Conservation (phyloP, 441 rosid species). For the Jatropha multifida region DNA sequence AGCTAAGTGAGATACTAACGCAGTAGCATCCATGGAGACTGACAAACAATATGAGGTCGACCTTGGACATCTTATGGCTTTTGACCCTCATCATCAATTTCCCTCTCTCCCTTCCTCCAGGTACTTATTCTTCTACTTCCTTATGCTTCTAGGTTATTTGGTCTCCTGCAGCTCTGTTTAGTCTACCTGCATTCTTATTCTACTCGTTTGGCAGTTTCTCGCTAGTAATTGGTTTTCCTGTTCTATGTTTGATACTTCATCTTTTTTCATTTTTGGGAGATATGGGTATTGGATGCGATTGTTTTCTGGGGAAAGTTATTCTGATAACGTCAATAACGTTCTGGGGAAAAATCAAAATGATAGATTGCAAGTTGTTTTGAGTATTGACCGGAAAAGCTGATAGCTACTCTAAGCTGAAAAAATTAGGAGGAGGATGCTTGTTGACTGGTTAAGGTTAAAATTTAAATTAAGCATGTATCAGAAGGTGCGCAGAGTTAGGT, state of each 20-base stretch:
- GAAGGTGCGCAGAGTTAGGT: background rate
- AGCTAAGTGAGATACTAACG: background rate
- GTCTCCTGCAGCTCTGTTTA: background rate
- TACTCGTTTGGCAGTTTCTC: too few relatives aligned
- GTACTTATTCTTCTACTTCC: slow-evolving; percentile 27
- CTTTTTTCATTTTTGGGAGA: background rate
- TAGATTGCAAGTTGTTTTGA: background rate
- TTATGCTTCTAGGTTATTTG: background rate
- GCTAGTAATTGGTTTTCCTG: too few relatives aligned
- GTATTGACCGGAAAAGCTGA: too few relatives aligned
- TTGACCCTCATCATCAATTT: slow-evolving; percentile 51
- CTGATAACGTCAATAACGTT: too few relatives aligned
- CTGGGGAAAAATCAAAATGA: background rate
- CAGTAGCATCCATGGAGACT: slow-evolving; percentile 23
- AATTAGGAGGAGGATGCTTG: too few relatives aligned
- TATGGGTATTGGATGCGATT: background rate
- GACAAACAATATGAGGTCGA: slow-evolving; percentile 47
- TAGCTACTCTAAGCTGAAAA: too few relatives aligned
- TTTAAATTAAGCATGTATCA: background rate
- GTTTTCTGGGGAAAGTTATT: too few relatives aligned
- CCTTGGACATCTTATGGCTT: slow-evolving; percentile 75
- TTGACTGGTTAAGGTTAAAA: background rate
- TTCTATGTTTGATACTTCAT: too few relatives aligned
- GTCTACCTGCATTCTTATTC: background rate
- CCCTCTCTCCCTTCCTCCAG: slow-evolving; percentile 66